Base-by-base conservation (phyloP, 768 basidiomycete species). In the Leccinum variicolor region DNA sequence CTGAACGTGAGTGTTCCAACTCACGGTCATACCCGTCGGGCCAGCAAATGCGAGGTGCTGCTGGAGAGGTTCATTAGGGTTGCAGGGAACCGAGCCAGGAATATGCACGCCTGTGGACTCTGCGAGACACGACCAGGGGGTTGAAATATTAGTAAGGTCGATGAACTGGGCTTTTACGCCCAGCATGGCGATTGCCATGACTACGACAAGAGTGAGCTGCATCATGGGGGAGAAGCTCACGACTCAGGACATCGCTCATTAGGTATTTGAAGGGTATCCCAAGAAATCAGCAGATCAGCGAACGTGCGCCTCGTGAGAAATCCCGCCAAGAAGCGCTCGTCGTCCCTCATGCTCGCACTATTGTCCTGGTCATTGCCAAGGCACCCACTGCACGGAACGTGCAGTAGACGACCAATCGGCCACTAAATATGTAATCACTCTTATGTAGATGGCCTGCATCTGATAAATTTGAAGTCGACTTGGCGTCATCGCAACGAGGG, bases 31-130 rank as follows among this genome's bases (percentile, higher is more conserved):
- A 26, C 68, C 69, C 3, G 61, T 58, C 5, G 66, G 3, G 4
- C 68, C 62, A 17, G 66, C 68, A 58, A 56, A 69, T 9, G 68
- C 68, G 4, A 69, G 57, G 29, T 26, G 66, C 9, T 69, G 64
- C n/a, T 69, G 62, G 14, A 69, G 65, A 33, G 68, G 68, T 26
- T 69, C 69, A 17, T 62, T 55, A 2, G 68, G 68, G 50, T 69
- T 69, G 53, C 68, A 69, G 1, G 68, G 68, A 33, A 69, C 58
- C 2, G 64, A 56, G 1, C 68, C 68, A 36, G 69, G 69, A 17
- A 69, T 60, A 17, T 69, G 68, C 19, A 68, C 68, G 15, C 69
- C 68, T 0, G 62, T 70, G 1, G 68, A 69, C 60, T 69, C 68
- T 51, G 64, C 57, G 15, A 70, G 53, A 53, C 68, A 69, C 1